phyloP scores from a whole-genome alignment of 257 asterid genomes.

The Nicotiana benthamiana region DNA sequence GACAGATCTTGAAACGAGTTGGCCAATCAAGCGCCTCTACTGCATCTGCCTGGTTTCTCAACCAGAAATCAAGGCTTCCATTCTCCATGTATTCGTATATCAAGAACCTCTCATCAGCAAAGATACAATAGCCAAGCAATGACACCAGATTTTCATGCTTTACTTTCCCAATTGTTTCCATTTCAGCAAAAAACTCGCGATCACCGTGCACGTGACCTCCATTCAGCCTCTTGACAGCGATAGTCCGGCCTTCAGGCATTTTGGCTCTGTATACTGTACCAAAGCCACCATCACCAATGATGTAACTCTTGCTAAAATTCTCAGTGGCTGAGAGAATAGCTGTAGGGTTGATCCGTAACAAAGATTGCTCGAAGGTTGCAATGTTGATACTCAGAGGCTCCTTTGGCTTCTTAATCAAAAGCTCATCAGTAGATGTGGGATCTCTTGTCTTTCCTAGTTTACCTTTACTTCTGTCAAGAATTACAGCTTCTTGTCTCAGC shows the following conservation, averaged over 20 bases:
- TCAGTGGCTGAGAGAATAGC: slow-evolving; percentile 63
- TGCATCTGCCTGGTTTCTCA: slow-evolving; percentile 36
- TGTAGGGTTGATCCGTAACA: slow-evolving; percentile 46
- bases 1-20: slow-evolving; percentile 59
- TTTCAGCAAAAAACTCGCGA: slow-evolving; percentile 71
- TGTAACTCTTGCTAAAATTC: slow-evolving; percentile 55
- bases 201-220: slow-evolving; percentile 56
- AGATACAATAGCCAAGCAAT: slow-evolving; percentile 59
- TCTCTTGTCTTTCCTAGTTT: slow-evolving; percentile 28
- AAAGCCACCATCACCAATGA: slow-evolving; percentile 74
- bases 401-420: slow-evolving; percentile 37
- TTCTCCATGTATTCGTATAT: slow-evolving; percentile 79
- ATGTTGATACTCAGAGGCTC: slow-evolving; percentile 75
- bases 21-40: slow-evolving; percentile 48
- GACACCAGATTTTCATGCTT: slow-evolving; percentile 59
- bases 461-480: slow-evolving; percentile 19
- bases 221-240: slow-evolving; percentile 67
- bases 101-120: slow-evolving; percentile 55
- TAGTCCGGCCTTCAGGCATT: slow-evolving; percentile 31
- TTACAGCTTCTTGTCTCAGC: slow-evolving; percentile 14
- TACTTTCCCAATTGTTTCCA: slow-evolving; percentile 81
- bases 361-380: slow-evolving; percentile 63
- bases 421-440: slow-evolving; percentile 34
- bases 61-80: slow-evolving; percentile 74
- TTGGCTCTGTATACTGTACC: slow-evolving; percentile 67